These are phyloP conservation scores for Diversispora epigaea DNA, from an alignment of 192 early-diverging fungal genomes.

Conservation along the genomic window DNA sequence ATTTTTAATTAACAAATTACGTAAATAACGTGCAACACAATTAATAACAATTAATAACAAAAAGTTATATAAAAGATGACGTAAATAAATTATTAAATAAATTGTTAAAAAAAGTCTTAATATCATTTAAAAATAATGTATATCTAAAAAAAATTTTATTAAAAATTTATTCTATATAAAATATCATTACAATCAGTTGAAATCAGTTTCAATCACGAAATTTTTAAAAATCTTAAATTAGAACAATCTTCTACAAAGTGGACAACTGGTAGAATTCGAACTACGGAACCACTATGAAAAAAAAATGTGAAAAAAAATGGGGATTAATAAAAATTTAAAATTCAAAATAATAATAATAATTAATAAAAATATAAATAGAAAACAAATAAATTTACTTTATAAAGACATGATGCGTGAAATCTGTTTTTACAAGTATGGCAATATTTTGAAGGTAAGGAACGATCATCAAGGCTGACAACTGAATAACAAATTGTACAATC, in stretches of 20 bases:
- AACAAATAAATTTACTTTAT: constrained; percentile 57
- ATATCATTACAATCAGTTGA: too few relatives aligned
- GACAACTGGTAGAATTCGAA: constrained; percentile 62
- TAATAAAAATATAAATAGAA: not conserved
- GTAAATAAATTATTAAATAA: too few relatives aligned
- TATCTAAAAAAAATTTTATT: too few relatives aligned
- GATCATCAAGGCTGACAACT: constrained; percentile 85
- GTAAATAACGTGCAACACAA: too few relatives aligned
- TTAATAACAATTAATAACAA: too few relatives aligned
- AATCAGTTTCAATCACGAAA: not conserved
- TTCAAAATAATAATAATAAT: not conserved
- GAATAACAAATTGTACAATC: constrained; percentile 99
- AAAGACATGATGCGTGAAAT: constrained; percentile 93
- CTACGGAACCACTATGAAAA: constrained; percentile 54
- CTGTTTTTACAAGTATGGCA: constrained; percentile 94
- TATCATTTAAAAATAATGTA: too few relatives aligned
- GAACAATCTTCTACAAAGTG: constrained; percentile 58
- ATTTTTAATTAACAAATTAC: too few relatives aligned
- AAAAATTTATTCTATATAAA: too few relatives aligned
- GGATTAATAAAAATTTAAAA: not conserved
- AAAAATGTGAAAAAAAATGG: not conserved
- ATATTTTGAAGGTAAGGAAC: constrained; percentile 81
- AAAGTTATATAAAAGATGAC: too few relatives aligned
- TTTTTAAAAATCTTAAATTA: constrained; percentile 25
- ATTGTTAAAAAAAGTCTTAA: too few relatives aligned